These are phyloP conservation scores for Trichoderma brevicompactum DNA, from an alignment of 2,329 filamentous ascomycete species.

Conservation along the genomic window DNA sequence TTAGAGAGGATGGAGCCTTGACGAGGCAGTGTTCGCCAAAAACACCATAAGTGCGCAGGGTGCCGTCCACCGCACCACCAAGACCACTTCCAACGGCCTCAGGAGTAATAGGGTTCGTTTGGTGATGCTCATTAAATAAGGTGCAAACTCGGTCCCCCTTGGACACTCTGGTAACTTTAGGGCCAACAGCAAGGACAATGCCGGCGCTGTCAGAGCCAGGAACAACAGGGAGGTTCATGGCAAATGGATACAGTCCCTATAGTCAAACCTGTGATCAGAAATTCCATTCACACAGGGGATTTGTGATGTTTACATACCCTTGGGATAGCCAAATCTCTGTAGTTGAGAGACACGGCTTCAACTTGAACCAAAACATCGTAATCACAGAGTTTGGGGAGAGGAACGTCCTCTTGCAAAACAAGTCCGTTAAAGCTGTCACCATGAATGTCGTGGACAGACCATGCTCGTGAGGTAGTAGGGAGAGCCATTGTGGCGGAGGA, in stretches of 20 bases:
- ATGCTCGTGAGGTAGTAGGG: conserved; percentile 11
- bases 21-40: conserved; percentile 62
- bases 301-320: not conserved
- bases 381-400: conserved; percentile 12
- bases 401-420: not conserved
- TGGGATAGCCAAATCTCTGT: conserved; percentile 33
- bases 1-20: conserved; percentile 55
- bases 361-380: conserved; percentile 32
- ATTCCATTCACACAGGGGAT: too few relatives aligned
- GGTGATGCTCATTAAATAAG: conserved; percentile 34
- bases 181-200: conserved; percentile 53
- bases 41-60: conserved; percentile 38
- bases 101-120: conserved; percentile 42
- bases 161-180: conserved; percentile 54
- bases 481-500: not conserved
- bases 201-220: conserved; percentile 57
- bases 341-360: conserved; percentile 35
- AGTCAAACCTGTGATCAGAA: not conserved
- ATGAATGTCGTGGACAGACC: conserved; percentile 1
- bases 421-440: not conserved
- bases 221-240: conserved; percentile 34
- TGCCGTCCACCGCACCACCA: conserved; percentile 39
- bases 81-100: conserved; percentile 29
- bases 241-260: conserved; percentile 32
- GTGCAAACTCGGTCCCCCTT: conserved; percentile 55